Evolutionary conservation across 176 grass and related monocot species (phyloP), one percentile per base, ranked within the genome.

Genomic region (Zoysia japonica): DNA sequence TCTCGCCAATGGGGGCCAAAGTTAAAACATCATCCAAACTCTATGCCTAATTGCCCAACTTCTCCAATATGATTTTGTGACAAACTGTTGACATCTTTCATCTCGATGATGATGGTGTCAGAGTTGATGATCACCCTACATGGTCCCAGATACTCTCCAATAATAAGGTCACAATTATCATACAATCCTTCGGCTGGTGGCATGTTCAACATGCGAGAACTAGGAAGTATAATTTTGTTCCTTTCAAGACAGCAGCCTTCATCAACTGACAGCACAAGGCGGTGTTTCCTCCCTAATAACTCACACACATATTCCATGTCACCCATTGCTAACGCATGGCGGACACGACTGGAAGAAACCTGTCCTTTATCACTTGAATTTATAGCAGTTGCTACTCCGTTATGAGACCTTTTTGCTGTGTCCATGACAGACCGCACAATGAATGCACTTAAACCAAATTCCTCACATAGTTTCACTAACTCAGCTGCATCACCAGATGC

Each of bases 291-390:
- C 68, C 94, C 94, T 61, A 94, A 74, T 69, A 94, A 87, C 60
- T 94, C 81, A 8, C 67, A 86, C 20, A 89, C 92, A 44, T 91
- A 91, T 71, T 91, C 84, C 68, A 94, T 94, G 70, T 91, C 88
- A 46, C 91, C 91, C 64, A 90, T 82, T 60, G 65, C 87, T 63
- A 94, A 91, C 8, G 92, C 92, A 68, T 91, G 77, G 46, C 92
- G 92, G 80, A 91, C 89, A 82, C 90, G 88, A 70, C 89, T 94
- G 42, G 89, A 98, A 68, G 92, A 98, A 37, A 98, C 95, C 62
- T 98, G 95, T 62, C 87, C 92, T 76, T 90, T 84, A 72, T 98
- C 92, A 3, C 86, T 91, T 16, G 91, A 87, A 88, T 88, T 90
- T 71, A 92, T 53, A 43, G 65, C 50, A 41, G 51, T 77, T 63